These are phyloP conservation scores for Ogataea thermomethanolica DNA, from an alignment of 805 yeast genomes.

Conservation along the genomic window DNA sequence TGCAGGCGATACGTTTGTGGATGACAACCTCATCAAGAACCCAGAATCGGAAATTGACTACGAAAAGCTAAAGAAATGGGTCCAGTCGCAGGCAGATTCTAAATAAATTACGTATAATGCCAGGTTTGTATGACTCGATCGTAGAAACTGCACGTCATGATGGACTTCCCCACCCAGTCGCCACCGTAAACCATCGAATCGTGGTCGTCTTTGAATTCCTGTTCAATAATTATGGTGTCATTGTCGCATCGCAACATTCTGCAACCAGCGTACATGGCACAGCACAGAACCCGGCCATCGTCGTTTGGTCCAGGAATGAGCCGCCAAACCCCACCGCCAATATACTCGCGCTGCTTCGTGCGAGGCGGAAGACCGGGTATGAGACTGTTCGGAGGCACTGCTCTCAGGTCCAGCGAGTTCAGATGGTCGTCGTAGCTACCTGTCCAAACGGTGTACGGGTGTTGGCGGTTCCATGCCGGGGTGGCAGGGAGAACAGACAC, in stretches of 20 bases:
- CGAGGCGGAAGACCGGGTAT: constrained; percentile 52
- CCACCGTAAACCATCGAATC: constrained; percentile 96
- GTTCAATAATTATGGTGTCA: constrained; percentile 31
- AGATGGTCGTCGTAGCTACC: constrained; percentile 90
- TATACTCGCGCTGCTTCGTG: constrained; percentile 40
- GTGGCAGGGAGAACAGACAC: constrained; percentile 66
- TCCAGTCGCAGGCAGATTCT: constrained; percentile 39
- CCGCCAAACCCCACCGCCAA: constrained; percentile 97
- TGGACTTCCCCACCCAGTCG: constrained; percentile 63
- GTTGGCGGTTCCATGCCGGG: constrained; percentile 38
- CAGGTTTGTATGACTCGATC: constrained; percentile 80
- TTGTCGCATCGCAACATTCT: constrained; percentile 47
- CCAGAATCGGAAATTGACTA: constrained; percentile 39
- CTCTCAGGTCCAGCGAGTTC: constrained; percentile 65
- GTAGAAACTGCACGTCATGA: constrained; percentile 88
- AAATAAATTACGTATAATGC: constrained; percentile 33
- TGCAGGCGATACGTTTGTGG: constrained; percentile 42
- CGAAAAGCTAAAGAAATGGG: constrained; percentile 41
- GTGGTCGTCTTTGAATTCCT: constrained; percentile 64
- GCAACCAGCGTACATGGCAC: constrained; percentile 97
- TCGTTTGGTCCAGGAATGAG: constrained; percentile 54
- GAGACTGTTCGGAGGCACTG: constrained; percentile 39
- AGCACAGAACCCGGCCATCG: constrained; percentile 56
- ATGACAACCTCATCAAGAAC: constrained; percentile 27
- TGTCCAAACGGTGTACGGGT: constrained; percentile 61